phyloP scores from a whole-genome alignment of 805 yeast species.

The Candida golubevii region DNA sequence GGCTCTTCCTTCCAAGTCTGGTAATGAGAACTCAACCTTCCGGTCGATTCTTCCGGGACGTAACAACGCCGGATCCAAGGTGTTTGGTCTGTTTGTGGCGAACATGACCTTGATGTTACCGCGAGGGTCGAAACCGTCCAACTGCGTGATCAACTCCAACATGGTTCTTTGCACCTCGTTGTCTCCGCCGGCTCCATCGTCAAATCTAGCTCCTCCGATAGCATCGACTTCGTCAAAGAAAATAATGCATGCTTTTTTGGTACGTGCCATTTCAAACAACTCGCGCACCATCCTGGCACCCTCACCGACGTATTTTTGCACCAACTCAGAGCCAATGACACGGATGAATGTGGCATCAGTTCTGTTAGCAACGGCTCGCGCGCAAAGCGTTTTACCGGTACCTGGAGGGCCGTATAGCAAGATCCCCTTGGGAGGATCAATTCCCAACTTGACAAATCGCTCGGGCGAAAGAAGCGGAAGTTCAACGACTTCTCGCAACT shows the following conservation, averaged over 20 bases:
- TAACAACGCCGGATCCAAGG: constrained; percentile 93
- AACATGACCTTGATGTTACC: constrained; percentile 99
- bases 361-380: constrained; percentile 98
- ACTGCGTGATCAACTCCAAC: constrained; percentile 95
- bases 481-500: constrained; percentile 22
- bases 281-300: constrained; percentile 99
- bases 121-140: constrained; percentile 98
- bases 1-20: constrained; percentile 97
- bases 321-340: constrained; percentile 97
- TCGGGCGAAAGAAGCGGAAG: constrained; percentile 71
- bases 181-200: constrained; percentile 99
- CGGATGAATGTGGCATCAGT: constrained; percentile 98
- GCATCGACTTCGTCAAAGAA: constrained; percentile 99
- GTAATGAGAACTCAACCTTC: constrained; percentile 90
- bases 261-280: constrained; percentile 97
- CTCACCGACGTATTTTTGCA: constrained; percentile 98
- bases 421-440: constrained; percentile 99
- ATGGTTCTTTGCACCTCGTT: constrained; percentile 98
- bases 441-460: constrained; percentile 92
- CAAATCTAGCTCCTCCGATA: constrained; percentile 99
- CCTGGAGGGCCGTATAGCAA: constrained; percentile 97
- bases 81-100: constrained; percentile 98
- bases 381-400: constrained; percentile 97
- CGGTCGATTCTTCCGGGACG: constrained; percentile 99
- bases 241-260: constrained; percentile 96